phyloP scores from a whole-genome alignment of 352 stramenopile genomes.

The Discostella stelligera region DNA sequence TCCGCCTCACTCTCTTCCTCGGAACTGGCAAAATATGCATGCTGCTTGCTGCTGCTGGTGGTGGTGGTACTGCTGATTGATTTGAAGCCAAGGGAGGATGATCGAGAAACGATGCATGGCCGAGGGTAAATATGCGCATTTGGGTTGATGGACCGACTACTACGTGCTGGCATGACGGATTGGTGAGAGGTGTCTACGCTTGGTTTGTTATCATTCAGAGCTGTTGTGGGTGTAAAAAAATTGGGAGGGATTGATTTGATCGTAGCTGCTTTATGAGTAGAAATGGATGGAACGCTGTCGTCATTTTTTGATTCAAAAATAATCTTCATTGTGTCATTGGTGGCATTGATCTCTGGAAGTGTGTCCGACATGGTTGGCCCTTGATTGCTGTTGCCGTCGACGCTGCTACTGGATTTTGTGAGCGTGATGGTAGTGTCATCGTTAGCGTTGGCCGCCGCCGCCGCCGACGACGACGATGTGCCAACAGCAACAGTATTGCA shows the following conservation, averaged over 20 bases:
- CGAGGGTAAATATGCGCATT: not conserved
- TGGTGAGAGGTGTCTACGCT: not conserved
- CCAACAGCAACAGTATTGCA: not conserved
- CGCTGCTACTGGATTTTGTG: not conserved
- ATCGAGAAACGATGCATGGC: not conserved
- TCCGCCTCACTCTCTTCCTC: slow-evolving; percentile 50
- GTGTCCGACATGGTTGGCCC: not conserved
- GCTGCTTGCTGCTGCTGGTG: not conserved
- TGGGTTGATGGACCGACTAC: not conserved
- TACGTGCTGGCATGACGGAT: no score
- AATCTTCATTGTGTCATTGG: not conserved
- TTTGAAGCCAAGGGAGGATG: slow-evolving; percentile 8
- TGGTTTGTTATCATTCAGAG: not conserved
- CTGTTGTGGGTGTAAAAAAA: not conserved
- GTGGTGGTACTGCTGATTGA: not conserved
- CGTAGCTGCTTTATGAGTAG: no score
- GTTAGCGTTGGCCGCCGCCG: not conserved
- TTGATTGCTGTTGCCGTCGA: not conserved
- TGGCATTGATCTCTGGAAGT: not conserved
- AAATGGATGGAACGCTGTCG: not conserved
- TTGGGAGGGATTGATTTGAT: no score
- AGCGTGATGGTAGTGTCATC: not conserved
- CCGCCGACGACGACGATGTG: not conserved
- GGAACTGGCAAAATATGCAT: slow-evolving; percentile 42
- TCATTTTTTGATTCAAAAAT: not conserved